A percentile compares a stretch with the other conserved stretches of the same genome.
Evolutionary conservation across 495 filamentous ascomycete genomes (phyloP).

Genomic region (Penicillium silybi): DNA sequence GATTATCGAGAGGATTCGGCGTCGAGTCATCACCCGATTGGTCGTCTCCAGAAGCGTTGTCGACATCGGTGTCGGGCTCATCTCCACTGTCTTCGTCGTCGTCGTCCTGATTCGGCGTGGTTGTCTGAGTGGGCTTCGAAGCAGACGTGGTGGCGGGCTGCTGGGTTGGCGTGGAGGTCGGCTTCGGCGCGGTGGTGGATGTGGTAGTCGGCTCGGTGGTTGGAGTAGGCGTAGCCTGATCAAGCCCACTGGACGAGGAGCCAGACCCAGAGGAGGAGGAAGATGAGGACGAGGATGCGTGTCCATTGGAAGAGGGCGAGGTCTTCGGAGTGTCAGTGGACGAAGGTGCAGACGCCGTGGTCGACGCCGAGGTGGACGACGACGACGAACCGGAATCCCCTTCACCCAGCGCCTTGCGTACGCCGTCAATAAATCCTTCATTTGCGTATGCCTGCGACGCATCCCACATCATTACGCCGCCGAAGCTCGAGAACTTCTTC

Average conservation of each 20-base stretch:
- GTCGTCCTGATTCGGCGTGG: not conserved
- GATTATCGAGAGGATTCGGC: not conserved
- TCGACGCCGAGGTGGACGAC: constrained; percentile 28
- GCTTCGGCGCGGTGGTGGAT: not conserved
- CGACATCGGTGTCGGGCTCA: not conserved
- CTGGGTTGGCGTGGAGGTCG: constrained; percentile 1
- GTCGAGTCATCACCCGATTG: not conserved
- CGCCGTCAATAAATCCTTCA: constrained; percentile 48
- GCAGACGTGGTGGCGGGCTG: no score
- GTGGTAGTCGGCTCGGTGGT: not conserved
- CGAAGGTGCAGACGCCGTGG: constrained; percentile 25
- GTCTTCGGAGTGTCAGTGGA: constrained; percentile 30
- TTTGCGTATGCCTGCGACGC: constrained; percentile 58
- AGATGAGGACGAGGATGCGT: constrained; percentile 26
- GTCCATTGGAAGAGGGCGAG: constrained; percentile 24
- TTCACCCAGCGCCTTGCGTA: constrained; percentile 29
- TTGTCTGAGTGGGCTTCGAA: constrained; percentile 4
- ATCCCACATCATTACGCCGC: constrained; percentile 74
- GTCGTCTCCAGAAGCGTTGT: not conserved
- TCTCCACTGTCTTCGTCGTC: no score
- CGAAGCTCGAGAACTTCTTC: constrained; percentile 56
- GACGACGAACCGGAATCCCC: constrained; percentile 31
- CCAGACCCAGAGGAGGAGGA: constrained; percentile 29
- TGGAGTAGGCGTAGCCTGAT: constrained; percentile 1
- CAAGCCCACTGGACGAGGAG: constrained; percentile 22